Evolutionary conservation across 305 asterid genomes (phyloP), one percentile per base, ranked within the genome.

Genomic region (Fraxinus dipetala): DNA sequence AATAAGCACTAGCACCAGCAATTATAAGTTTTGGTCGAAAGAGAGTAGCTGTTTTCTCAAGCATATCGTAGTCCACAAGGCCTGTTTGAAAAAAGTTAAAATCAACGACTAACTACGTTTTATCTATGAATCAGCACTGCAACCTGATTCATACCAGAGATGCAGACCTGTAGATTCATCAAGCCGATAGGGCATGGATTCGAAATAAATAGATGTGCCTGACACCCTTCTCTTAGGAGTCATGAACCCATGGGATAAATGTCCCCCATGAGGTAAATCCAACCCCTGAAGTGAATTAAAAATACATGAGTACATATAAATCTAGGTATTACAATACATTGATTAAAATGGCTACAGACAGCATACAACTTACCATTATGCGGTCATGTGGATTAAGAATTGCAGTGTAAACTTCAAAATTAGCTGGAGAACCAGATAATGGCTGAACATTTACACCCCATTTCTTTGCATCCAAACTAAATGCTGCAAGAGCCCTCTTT

Each of bases 371-470:
- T 85, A 93, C 98, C 98, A 92, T 93, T 85, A 93, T 85, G 67
- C 98, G 92, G 86, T 93, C 98, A 82, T 92, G 97, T 16, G 98
- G 98, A 26, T 59, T 91, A 56, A 93, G 95, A 85, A 92, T 45
- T 13, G 97, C 98, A 2, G 98, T 92, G 86, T 93, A 92, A 38
- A 92, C 98, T 82, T 87, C 95, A 76, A 93, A 93, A 87, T 93
- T 93, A 65, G 98, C 98, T 45, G 98, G 95, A 74, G 98, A 92
- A 81, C 97, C 98, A 43, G 98, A 93, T 76, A 92, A 82, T 77
- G 98, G 97, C 82, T 93, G 97, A 65, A 93, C 97, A 78, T 92
- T 93, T 35, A 93, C 99, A 40, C 99, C 98, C 99, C 99, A 96
- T 75, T 90, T 83, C 28, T 83, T 86, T 78, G 82, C 89, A 85